Evolutionary conservation across 1,139 yeast species (phyloP), one percentile per base, ranked within the genome.

Genomic region (Scheffersomyces lignicola): DNA sequence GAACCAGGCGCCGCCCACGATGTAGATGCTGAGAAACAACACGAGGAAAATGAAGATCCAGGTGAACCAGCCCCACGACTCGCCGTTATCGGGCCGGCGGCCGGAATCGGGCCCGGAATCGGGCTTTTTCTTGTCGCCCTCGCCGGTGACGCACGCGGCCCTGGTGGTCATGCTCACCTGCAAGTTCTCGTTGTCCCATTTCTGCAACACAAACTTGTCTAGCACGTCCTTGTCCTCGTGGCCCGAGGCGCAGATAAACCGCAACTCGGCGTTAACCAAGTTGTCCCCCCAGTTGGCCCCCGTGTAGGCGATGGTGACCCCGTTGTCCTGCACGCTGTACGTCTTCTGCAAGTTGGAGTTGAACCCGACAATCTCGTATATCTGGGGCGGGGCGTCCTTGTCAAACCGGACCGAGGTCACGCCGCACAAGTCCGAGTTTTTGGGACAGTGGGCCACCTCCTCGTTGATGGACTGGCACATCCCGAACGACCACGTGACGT

Each of bases 1-100:
- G 53, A 84, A 73, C 84, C 94, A 88, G 0, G 95, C 90, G 12
- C 86, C 84, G 14, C 84, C 86, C 38, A 84, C 73, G 25, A 88
- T 77, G 54, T 86, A 88, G 35, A 76, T 77, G 37, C 90, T 78
- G 47, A 85, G 71, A 41, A 78, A 77, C 30, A 89, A 61, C 9
- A 86, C 80, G 47, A 81, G 66, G 49, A 83, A 76, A 48, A 84
- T 72, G 48, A 84, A 72, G 5, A 83, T 60, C 87, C 89, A 83
- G 2, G 87, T 78, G 51, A 83, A 82, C 82, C 87, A 82, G 31
- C 84, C 88, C 86, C 84, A 79, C 23, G 79, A 78, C 50, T 66
- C 73, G 21, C 73, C 73, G 33, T 49, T 52, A 33, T 65, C 69
- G n/a, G 56, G 52, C 30, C 51, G 48, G 29, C 44, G 43, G 8